phyloP scores from a whole-genome alignment of 129 eudicot genomes.

The Tagetes erecta region DNA sequence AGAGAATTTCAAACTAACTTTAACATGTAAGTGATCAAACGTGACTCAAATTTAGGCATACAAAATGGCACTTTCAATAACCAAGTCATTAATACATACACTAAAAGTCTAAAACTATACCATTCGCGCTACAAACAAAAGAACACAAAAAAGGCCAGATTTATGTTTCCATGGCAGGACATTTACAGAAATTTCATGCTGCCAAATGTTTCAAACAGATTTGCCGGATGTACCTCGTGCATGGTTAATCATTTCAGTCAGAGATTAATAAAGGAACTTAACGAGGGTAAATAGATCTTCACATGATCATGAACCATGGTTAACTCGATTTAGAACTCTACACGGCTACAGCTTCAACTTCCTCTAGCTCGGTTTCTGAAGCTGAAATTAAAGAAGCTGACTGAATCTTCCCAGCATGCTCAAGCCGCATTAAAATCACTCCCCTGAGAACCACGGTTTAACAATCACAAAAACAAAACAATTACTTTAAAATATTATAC shows the following conservation, averaged over 20 bases:
- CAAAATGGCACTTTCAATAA: neutral
- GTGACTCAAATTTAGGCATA: neutral
- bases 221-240: neutral
- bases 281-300: constrained; percentile 9
- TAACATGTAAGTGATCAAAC: neutral
- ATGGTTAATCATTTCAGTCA: neutral
- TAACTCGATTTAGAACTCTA: constrained; percentile 12
- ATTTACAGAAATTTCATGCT: constrained; percentile 15
- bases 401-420: constrained; percentile 87
- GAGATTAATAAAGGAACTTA: constrained; percentile 10
- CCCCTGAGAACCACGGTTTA: constrained; percentile 47
- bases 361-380: constrained; percentile 53
- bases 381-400: constrained; percentile 88
- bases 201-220: constrained; percentile 12
- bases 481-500: neutral
- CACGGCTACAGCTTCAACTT: constrained; percentile 43
- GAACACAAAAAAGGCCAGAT: neutral
- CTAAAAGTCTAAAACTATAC: neutral
- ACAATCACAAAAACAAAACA: neutral
- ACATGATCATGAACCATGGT: constrained; percentile 1
- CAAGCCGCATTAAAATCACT: constrained; percentile 94
- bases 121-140: neutral
- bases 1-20: neutral
- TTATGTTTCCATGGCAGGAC: constrained; percentile 47
- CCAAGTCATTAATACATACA: neutral